Base-by-base conservation (phyloP, 192 early-diverging fungal genomes). In the Powellomyces hirtus region DNA sequence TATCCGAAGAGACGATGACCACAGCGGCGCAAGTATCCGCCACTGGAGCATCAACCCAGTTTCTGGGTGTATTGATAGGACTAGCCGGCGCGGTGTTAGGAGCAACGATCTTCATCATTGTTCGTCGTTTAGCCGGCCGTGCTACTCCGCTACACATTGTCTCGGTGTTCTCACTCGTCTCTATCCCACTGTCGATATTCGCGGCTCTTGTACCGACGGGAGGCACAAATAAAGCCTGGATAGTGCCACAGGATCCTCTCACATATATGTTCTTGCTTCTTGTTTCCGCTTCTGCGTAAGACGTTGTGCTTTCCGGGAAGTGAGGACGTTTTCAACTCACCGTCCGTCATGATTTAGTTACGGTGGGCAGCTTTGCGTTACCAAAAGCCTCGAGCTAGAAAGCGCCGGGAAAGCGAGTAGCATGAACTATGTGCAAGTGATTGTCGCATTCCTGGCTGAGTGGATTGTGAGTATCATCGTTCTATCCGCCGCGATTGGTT, bases 351-450 rank as follows among this genome's bases (percentile, higher is more conserved):
- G 5, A n/a, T 66, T 8, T 36, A 44, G 64, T 2, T 64, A 34
- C 38, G 44, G 24, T 38, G 73, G 73, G 11, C 73, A 75, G 49
- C 38, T 75, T 24, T 66, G 27, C 37, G 16, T 71, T 14, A 61
- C 46, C 33, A 69, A 68, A 33, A 44, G 33, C 29, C 45, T 75
- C 6, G 52, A 75, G 35, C 45, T 61, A 5, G 68, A 62, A 35
- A 53, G 56, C 11, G 73, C 73, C 6, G 73, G 67, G 4, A 26
- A 35, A 22, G 73, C 73, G 35, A 36, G 40, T 11, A 62, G 45
- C 5, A 65, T 75, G 61, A 70, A 64, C 40, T 75, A 75, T 42
- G 64, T 68, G 7, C 73, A 75, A 30, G 73, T 75, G 20, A 18
- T 68, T 20, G 26, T 75, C 49, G 73, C 73, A 5, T 75, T 75